Evolutionary conservation across 495 filamentous ascomycete species (phyloP), one percentile per base, ranked within the genome.

Genomic region (Xylaria scruposa): DNA sequence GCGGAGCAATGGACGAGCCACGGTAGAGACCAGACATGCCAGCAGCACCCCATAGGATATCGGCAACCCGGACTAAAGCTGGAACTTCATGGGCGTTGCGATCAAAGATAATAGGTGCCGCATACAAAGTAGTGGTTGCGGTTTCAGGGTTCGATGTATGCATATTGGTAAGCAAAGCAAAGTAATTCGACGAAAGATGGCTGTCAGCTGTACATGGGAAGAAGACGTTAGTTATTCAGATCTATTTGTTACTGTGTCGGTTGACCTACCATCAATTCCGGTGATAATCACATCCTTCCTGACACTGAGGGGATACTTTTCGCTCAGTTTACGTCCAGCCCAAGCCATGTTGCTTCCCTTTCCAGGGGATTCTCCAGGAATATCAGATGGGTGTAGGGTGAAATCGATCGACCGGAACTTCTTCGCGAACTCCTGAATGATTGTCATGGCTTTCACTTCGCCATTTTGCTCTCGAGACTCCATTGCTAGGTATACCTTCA

Each of bases 21-120:
- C 81, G 78, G 78, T 91, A 90, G 60, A 91, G 85, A 59, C 89
- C 89, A 15, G 90, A 92, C 62, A 92, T 79, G 62, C 90, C 90
- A 24, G 88, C 90, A 31, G 87, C 89, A 70, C 83, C 84, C 90
- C 90, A 92, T 44, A 91, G 80, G 47, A 92, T 81, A 74, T 92
- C 90, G 51, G 90, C 90, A 47, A 91, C 89, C 31, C 90, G 87
- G 65, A 92, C 90, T n/a, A 91, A 81, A 19, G 86, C 82, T 38
- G 90, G 89, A 17, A 89, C 89, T 63, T 85, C 84, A 75, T 92
- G 87, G 17, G 90, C 87, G 75, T 92, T 92, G 70, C 90, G 88
- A 77, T 92, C 90, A 72, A 92, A 92, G 59, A 92, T 87, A 64
- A 92, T 91, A n/a, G 90, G 90, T 17, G 88, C 88, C 44, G 87